phyloP scores from a whole-genome alignment of 83 land plant genomes.

The Diphasiastrum complanatum region DNA sequence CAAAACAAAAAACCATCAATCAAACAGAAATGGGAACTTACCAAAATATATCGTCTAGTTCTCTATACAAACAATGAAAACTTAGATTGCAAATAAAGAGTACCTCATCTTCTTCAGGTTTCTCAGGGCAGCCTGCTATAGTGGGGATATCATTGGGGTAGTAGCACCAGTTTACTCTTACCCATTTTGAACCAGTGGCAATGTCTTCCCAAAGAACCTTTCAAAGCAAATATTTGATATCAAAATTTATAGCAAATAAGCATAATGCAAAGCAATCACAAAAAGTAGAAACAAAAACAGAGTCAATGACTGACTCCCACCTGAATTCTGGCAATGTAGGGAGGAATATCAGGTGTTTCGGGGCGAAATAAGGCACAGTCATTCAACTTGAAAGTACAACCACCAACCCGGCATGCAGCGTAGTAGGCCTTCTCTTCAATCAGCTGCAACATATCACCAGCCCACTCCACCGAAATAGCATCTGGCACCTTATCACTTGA shows the following conservation, averaged over 20 bases:
- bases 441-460: constrained; percentile 36
- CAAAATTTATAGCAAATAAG: not conserved
- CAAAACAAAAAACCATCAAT: too few species aligned
- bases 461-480: constrained; percentile 42
- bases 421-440: constrained; percentile 48
- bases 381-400: constrained; percentile 34
- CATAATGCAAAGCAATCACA: not conserved
- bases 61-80: not conserved
- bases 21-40: too few species aligned
- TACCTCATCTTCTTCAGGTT: constrained; percentile 24
- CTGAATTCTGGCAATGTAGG: constrained; percentile 60
- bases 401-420: constrained; percentile 48
- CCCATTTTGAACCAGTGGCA: constrained; percentile 27
- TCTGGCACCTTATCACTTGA: not conserved
- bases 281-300: not conserved
- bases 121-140: constrained; percentile 23
- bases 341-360: constrained; percentile 40
- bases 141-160: constrained; percentile 28
- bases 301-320: constrained; percentile 17
- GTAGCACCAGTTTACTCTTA: constrained; percentile 35
- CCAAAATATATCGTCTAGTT: not conserved
- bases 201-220: constrained; percentile 36
- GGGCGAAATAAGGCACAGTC: constrained; percentile 55
- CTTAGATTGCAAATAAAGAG: not conserved
- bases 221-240: not conserved